These are phyloP conservation scores for Paracoccidioides brasiliensis DNA, from an alignment of 2,329 filamentous ascomycete species.

Conservation along the genomic window DNA sequence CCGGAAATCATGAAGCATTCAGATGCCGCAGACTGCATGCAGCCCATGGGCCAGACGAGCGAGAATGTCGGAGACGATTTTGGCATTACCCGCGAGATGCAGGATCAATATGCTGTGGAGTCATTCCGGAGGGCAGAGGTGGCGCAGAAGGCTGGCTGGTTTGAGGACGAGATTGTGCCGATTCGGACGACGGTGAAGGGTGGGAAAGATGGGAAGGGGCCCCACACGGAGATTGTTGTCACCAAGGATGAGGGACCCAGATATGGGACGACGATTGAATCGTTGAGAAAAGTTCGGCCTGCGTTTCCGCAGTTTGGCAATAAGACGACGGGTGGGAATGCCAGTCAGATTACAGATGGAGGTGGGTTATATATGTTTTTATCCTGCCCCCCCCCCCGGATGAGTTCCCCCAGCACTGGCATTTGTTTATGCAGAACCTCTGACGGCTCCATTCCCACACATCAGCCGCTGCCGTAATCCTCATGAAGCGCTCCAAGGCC, in stretches of 20 bases:
- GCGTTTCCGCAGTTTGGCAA: constrained; percentile 87
- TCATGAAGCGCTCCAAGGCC: constrained; percentile 88
- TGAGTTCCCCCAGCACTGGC: background rate
- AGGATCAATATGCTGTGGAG: constrained; percentile 79
- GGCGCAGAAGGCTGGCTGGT: constrained; percentile 82
- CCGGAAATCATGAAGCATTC: constrained; percentile 61
- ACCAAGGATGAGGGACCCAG: constrained; percentile 83
- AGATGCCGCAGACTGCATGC: constrained; percentile 73
- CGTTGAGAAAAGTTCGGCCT: constrained; percentile 67
- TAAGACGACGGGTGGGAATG: constrained; percentile 81
- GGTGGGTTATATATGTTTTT: constrained; percentile 32
- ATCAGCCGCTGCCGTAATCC: constrained; percentile 38
- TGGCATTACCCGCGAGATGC: constrained; percentile 61
- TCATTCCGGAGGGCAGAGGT: constrained; percentile 76
- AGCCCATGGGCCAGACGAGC: constrained; percentile 95
- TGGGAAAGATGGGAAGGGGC: constrained; percentile 53
- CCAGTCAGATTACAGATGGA: constrained; percentile 88
- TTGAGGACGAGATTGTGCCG: constrained; percentile 87
- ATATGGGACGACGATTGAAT: constrained; percentile 75
- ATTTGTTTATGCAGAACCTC: background rate
- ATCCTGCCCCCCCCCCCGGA: constrained; percentile 1
- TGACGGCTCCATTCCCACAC: background rate
- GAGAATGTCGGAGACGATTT: constrained; percentile 94
- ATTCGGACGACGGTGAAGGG: constrained; percentile 74
- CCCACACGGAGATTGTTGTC: constrained; percentile 63